Evolutionary conservation across 1,139 yeast genomes (phyloP).

Genomic region (Hemisphaericaspora xylanilytica): DNA sequence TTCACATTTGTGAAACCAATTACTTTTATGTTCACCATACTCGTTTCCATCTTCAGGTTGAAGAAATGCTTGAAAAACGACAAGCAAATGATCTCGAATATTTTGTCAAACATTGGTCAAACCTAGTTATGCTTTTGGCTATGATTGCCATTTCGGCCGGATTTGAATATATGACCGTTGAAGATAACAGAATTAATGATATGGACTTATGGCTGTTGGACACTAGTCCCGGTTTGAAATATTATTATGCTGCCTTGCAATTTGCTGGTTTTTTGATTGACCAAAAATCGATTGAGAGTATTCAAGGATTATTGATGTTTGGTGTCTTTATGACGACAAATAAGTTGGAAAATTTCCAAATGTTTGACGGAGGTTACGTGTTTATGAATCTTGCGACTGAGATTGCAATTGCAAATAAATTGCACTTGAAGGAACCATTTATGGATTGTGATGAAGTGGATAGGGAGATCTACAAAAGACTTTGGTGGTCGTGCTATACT

Average conservation of each 20-base stretch:
- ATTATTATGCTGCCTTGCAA: constrained; percentile 17
- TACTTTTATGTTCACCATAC: constrained; percentile 18
- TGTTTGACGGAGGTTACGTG: constrained; percentile 18
- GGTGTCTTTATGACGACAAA: constrained; percentile 20
- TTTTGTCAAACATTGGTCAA: constrained; percentile 15
- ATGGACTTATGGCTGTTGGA: constrained; percentile 13
- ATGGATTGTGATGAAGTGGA: constrained; percentile 9
- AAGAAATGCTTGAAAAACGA: constrained; percentile 9
- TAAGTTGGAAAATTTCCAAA: constrained; percentile 15
- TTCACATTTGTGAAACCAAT: constrained; percentile 19
- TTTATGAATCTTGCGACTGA: constrained; percentile 19
- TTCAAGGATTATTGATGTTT: constrained; percentile 15
- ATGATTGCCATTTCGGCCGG: constrained; percentile 18
- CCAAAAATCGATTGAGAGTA: constrained; percentile 16
- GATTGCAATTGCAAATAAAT: constrained; percentile 16
- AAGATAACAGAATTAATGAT: constrained; percentile 39
- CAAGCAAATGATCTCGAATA: constrained; percentile 10
- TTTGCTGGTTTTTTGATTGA: constrained; percentile 19
- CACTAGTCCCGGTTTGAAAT: constrained; percentile 19
- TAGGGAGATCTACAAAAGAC: constrained; percentile 15
- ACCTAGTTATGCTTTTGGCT: constrained; percentile 13
- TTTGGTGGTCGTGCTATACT: constrained; percentile 21
- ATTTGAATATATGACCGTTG: constrained; percentile 29
- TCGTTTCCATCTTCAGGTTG: constrained; percentile 9
- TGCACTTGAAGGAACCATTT: constrained; percentile 14